Evolutionary conservation across 208 protist genomes (phyloP), one percentile per base, ranked within the genome.

Genomic region (Crithidia mellificae): DNA sequence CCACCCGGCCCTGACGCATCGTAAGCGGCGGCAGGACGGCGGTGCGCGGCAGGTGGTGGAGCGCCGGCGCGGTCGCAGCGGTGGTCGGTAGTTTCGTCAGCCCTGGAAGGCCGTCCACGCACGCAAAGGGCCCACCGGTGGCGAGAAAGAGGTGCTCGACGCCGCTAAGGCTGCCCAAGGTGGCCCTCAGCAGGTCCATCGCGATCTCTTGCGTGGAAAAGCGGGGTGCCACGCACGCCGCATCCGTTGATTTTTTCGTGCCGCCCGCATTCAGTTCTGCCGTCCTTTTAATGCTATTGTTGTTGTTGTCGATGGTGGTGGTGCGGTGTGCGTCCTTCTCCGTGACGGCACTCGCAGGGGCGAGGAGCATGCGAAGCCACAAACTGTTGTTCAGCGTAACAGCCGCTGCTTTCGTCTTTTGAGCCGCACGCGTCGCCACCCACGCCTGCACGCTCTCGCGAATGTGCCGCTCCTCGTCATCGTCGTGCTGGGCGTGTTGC

Each of bases 1-100:
- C 88, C 25, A 96, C 71, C 15, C 88, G 76, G 20, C 92, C 92
- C 15, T 75, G 68, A n/a, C 90, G 90, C 19, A 95, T 64, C 34
- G 66, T 52, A 19, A 95, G 77, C 20, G 80, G 71, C 9, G 82
- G 78, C 19, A 92, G 25, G 19, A 93, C 56, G 15, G 32, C 19
- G 6, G 49, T 57, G 7, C 84, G 78, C 3, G 62, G 30, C 22
- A 90, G 64, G 71, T 85, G 74, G 12, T 79, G 63, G 6, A 93
- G 17, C 17, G 44, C 58, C 32, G 36, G 24, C n/a, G n/a, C n/a
- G n/a, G n/a, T n/a, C n/a, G n/a, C n/a, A 7, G 32, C 27, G 36
- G 30, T 39, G 30, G 19, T 22, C 12, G 74, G 41, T 9, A 74
- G 38, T 24, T n/a, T 43, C 15, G 49, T 32, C 34, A 74, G 11